phyloP scores from a whole-genome alignment of 2,329 filamentous ascomycete species.

The Trichoderma koningiopsis region DNA sequence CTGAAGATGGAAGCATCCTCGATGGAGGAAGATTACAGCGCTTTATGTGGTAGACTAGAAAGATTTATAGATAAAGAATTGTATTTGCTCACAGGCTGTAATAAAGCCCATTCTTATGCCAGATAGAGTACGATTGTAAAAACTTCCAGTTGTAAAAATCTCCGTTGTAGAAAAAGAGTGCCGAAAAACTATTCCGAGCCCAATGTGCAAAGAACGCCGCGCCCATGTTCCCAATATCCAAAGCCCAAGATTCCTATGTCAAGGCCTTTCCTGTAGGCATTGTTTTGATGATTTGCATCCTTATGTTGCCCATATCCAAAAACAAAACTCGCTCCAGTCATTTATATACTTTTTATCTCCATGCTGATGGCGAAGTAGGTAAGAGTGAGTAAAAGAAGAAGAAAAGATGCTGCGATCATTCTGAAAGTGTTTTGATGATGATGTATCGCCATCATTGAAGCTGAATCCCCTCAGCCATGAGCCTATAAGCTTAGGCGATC shows the following conservation, averaged over 20 bases:
- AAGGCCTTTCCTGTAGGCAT: neutral
- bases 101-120: slow-evolving; percentile 14
- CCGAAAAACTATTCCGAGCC: neutral
- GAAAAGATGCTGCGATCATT: neutral
- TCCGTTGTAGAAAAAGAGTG: neutral
- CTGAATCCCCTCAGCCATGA: neutral
- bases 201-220: slow-evolving; percentile 4
- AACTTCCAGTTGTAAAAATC: neutral
- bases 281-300: neutral
- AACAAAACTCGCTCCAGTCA: slow-evolving; percentile 17
- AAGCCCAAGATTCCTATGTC: neutral
- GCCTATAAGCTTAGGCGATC: slow-evolving; percentile 73
- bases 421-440: neutral
- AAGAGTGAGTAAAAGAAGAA: neutral
- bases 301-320: slow-evolving; percentile 16
- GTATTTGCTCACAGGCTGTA: slow-evolving; percentile 7
- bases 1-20: slow-evolving; percentile 52
- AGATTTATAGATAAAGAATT: neutral
- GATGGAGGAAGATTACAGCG: slow-evolving; percentile 65
- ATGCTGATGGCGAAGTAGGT: slow-evolving; percentile 1
- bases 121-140: slow-evolving; percentile 1
- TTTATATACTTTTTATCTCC: slow-evolving; percentile 22
- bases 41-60: slow-evolving; percentile 71
- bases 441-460: neutral
- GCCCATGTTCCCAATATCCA: slow-evolving; percentile 13